These are phyloP conservation scores for Cryphonectria parasitica DNA, from an alignment of 2,329 filamentous ascomycete genomes.

Conservation along the genomic window DNA sequence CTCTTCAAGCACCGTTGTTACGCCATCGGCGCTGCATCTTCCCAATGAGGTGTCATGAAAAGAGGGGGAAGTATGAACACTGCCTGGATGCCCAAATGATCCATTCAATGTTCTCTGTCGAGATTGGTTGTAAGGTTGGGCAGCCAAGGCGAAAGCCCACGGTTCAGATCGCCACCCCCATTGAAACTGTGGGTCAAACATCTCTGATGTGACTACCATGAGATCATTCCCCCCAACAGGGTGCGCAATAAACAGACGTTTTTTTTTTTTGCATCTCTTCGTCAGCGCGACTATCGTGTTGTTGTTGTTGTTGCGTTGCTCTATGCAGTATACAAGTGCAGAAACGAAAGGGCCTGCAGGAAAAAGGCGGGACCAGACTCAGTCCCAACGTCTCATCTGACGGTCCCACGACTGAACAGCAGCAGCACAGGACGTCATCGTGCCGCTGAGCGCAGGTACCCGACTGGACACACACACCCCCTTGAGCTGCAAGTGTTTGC, in stretches of 20 bases:
- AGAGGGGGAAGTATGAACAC: background rate
- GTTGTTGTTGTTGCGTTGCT: too few species aligned
- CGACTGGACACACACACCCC: background rate
- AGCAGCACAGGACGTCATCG: conserved; percentile 1
- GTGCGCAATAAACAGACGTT: too few species aligned
- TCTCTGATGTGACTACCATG: background rate
- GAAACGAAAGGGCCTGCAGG: background rate
- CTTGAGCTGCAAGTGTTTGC: background rate
- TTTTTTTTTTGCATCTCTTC: too few species aligned
- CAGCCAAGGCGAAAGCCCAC: background rate
- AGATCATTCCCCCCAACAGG: background rate
- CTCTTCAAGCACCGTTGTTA: background rate
- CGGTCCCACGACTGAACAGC: background rate
- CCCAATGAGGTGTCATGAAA: background rate
- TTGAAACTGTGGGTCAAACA: background rate
- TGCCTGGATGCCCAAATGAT: background rate
- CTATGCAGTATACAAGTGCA: background rate
- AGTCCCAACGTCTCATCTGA: background rate
- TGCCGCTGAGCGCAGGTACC: conserved; percentile 4
- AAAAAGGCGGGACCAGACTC: background rate
- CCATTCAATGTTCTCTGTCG: background rate
- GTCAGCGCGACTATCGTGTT: too few species aligned
- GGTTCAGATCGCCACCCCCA: conserved; percentile 2
- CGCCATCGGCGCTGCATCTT: background rate
- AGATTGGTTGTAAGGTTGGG: background rate